Evolutionary conservation across 129 eudicot genomes (phyloP).

Genomic region (Pulicaria dysenterica): DNA sequence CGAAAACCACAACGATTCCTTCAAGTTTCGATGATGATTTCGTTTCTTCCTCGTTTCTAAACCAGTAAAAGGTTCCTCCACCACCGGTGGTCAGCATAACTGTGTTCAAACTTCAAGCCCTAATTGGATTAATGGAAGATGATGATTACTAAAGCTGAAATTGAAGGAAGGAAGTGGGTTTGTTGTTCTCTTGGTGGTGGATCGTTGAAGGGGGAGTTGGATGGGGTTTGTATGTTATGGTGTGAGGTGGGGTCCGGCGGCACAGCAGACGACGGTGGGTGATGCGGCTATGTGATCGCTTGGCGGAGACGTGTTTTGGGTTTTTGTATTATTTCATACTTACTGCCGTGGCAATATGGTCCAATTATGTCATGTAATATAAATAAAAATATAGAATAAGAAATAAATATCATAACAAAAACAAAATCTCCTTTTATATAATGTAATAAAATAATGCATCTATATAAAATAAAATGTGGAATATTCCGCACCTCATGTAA

Average conservation of each 20-base stretch:
- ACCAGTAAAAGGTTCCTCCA: constrained; percentile 71
- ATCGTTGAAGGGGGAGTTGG: constrained; percentile 4
- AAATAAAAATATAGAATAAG: neutral
- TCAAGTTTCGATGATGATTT: constrained; percentile 25
- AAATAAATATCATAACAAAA: neutral
- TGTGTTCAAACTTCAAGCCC: constrained; percentile 6
- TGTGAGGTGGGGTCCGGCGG: constrained; percentile 28
- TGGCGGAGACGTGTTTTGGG: constrained; percentile 32
- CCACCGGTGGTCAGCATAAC: constrained; percentile 41
- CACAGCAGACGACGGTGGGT: constrained; percentile 16
- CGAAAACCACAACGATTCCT: constrained; percentile 68
- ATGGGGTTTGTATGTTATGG: constrained; percentile 21
- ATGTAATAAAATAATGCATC: neutral
- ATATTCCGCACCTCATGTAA: neutral
- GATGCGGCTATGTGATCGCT: constrained; percentile 41
- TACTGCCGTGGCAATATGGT: constrained; percentile 14
- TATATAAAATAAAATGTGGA: neutral
- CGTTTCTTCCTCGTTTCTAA: constrained; percentile 29
- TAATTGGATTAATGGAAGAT: neutral
- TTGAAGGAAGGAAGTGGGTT: neutral
- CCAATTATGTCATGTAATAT: neutral
- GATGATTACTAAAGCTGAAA: no score
- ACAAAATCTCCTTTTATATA: no score
- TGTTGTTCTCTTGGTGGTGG: neutral
- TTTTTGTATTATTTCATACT: neutral